Conservation (phyloP, 2,329 filamentous ascomycete species). For the Ophiostoma perfectum region DNA sequence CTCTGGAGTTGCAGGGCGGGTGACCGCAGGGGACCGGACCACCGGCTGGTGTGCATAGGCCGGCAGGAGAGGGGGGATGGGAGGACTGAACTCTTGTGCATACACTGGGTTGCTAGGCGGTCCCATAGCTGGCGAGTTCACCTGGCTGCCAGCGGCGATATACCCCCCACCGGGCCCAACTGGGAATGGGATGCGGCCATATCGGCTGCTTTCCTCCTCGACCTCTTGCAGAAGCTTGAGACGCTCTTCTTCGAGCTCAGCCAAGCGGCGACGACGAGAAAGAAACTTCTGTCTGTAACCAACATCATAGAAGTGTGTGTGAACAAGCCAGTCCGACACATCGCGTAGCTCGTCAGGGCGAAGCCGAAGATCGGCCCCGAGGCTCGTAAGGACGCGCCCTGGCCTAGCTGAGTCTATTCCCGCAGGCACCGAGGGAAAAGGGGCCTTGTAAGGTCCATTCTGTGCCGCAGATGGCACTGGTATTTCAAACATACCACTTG, state of each 20-base stretch:
- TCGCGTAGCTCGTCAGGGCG: background rate
- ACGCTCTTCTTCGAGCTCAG: conserved; percentile 14
- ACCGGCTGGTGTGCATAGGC: too few species aligned
- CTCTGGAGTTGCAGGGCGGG: background rate
- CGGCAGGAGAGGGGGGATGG: background rate
- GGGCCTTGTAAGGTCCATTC: background rate
- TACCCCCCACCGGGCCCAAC: background rate
- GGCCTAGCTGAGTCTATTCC: background rate
- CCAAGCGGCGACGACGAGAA: conserved; percentile 11
- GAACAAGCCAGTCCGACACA: conserved; percentile 10
- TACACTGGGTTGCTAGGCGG: background rate
- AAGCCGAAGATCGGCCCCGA: background rate
- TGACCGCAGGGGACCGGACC: background rate
- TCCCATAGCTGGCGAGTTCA: background rate
- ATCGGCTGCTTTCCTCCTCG: conserved; percentile 2
- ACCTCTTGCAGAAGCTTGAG: conserved; percentile 4
- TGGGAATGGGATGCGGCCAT: background rate
- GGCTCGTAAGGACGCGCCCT: background rate
- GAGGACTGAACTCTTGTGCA: background rate
- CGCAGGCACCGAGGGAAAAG: background rate
- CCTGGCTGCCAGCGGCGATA: background rate
- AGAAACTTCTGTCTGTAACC: conserved; percentile 5
- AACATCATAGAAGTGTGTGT: conserved; percentile 16
- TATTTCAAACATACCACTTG: background rate
- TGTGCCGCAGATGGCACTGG: background rate